Conservation (phyloP, 2,329 filamentous ascomycete species). For the Colletotrichum ledebouriae region DNA sequence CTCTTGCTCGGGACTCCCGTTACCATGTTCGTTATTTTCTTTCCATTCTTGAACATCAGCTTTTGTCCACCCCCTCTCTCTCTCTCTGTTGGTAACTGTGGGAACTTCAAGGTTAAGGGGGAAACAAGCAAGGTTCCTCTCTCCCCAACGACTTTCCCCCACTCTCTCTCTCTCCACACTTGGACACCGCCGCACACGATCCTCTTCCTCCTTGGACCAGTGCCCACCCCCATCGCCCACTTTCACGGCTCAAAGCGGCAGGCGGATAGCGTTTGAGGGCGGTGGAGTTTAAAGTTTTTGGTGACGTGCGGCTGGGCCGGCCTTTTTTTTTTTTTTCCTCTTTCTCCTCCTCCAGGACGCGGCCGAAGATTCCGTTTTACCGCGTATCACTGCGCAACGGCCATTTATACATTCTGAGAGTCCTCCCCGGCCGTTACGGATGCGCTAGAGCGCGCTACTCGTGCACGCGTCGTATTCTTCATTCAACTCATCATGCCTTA, state of each 20-base stretch:
- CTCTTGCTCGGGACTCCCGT: slow-evolving; percentile 37
- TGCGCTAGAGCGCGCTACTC: slow-evolving; percentile 28
- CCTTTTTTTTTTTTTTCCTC: too few relatives aligned
- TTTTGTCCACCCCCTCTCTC: not conserved
- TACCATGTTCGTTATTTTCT: slow-evolving; percentile 4
- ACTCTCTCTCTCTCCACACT: slow-evolving; percentile 8
- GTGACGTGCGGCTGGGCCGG: slow-evolving; percentile 20
- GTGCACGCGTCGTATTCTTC: slow-evolving; percentile 8
- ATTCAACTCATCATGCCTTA: not conserved
- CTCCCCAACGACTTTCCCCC: not conserved
- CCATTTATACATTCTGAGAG: not conserved
- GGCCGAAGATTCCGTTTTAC: not conserved
- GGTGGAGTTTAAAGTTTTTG: slow-evolving; percentile 25
- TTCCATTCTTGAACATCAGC: slow-evolving; percentile 14
- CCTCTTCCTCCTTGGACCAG: slow-evolving; percentile 5
- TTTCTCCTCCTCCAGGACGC: not conserved
- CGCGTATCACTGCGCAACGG: slow-evolving; percentile 9
- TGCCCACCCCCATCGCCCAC: slow-evolving; percentile 2
- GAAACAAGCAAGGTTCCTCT: not conserved
- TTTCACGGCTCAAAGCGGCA: slow-evolving; percentile 19
- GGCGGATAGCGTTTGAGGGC: slow-evolving; percentile 36
- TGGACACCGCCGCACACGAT: not conserved
- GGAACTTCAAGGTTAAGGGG: slow-evolving; percentile 10
- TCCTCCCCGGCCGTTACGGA: too few relatives aligned
- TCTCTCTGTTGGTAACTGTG: slow-evolving; percentile 6